Evolutionary conservation across 176 grass and related monocot species (phyloP).

Genomic region (Paspalum notatum): DNA sequence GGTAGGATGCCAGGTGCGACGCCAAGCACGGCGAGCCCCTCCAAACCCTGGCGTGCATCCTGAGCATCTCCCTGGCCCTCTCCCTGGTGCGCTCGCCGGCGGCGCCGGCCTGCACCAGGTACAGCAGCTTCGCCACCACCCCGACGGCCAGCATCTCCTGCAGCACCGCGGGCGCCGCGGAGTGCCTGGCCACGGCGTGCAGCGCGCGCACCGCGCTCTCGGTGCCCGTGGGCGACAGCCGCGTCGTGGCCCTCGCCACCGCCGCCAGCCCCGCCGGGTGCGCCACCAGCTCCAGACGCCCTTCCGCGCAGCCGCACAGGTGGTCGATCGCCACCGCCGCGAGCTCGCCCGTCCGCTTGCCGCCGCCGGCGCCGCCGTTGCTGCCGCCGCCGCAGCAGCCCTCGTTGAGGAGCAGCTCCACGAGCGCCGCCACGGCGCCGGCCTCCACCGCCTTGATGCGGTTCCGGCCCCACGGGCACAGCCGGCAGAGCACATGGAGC

Average conservation of each 20-base stretch:
- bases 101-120: constrained; percentile 69
- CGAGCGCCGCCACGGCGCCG: constrained; percentile 53
- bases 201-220: constrained; percentile 65
- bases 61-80: constrained; percentile 78
- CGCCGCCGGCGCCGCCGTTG: not conserved
- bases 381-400: not conserved
- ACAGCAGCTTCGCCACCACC: constrained; percentile 61
- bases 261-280: constrained; percentile 78
- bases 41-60: constrained; percentile 82
- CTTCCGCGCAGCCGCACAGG: constrained; percentile 78
- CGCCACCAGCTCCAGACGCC: constrained; percentile 59
- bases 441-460: constrained; percentile 60
- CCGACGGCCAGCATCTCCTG: constrained; percentile 88
- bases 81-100: constrained; percentile 52
- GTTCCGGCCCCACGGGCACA: constrained; percentile 64
- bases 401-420: constrained; percentile 63
- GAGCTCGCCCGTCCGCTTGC: constrained; percentile 52
- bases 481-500: constrained; percentile 56
- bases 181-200: constrained; percentile 61
- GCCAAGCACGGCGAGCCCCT: constrained; percentile 76
- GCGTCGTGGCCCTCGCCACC: constrained; percentile 49
- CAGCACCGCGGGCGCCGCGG: constrained; percentile 54
- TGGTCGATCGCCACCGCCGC: constrained; percentile 61
- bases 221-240: constrained; percentile 55
- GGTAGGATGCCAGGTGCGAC: constrained; percentile 57